phyloP scores from a whole-genome alignment of 1,139 yeast genomes.

The Pichia sp. region DNA sequence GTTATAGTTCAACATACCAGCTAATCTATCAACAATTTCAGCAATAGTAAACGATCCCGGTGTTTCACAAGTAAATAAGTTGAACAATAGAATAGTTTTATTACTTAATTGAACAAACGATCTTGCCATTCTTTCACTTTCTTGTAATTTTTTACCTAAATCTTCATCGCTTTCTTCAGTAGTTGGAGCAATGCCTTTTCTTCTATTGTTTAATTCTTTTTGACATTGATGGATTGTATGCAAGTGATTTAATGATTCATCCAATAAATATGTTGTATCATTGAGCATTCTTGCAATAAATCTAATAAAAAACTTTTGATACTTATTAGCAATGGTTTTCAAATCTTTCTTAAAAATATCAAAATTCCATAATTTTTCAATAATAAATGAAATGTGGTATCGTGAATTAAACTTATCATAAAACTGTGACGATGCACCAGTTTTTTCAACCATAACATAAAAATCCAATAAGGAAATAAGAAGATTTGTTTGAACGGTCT shows the following conservation, averaged over 20 bases:
- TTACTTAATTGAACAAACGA: conserved; percentile 80
- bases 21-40: conserved; percentile 88
- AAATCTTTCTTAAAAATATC: conserved; percentile 63
- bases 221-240: conserved; percentile 72
- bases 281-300: conserved; percentile 92
- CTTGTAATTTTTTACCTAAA: conserved; percentile 44
- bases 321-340: conserved; percentile 53
- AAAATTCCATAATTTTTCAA: conserved; percentile 79
- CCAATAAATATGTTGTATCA: conserved; percentile 85
- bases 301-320: conserved; percentile 78
- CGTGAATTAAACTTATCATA: conserved; percentile 93
- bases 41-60: conserved; percentile 82
- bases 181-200: conserved; percentile 37
- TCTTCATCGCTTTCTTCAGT: conserved; percentile 58
- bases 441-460: conserved; percentile 90
- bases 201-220: conserved; percentile 43
- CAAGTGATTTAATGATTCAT: conserved; percentile 80
- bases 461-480: conserved; percentile 80
- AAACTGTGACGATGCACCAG: conserved; percentile 92
- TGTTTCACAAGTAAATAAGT: conserved; percentile 75
- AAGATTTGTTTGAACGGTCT: conserved; percentile 56
- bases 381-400: conserved; percentile 74
- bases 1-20: conserved; percentile 93
- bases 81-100: conserved; percentile 73
- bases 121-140: conserved; percentile 71